Evolutionary conservation across 306 rosid genomes (phyloP).

Genomic region (Sophora flavescens): DNA sequence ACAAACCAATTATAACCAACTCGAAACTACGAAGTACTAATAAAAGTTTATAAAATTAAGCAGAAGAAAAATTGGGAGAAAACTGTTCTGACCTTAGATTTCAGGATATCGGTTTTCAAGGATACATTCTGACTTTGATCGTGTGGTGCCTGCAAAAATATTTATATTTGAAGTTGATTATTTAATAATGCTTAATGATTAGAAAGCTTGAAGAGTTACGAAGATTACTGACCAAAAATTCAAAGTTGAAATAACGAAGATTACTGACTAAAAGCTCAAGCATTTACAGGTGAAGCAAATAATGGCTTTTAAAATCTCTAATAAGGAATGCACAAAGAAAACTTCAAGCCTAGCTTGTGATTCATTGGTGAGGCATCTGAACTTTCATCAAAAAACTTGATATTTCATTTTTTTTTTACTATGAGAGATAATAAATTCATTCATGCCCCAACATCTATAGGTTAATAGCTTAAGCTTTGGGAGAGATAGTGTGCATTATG

Average conservation of each 20-base stretch:
- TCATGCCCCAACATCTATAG: too few relatives aligned
- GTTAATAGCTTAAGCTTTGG: too few relatives aligned
- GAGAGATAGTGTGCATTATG: too few relatives aligned
- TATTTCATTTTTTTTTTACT: too few relatives aligned
- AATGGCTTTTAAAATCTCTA: too few relatives aligned
- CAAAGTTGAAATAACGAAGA: constrained; percentile 72
- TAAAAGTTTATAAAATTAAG: constrained; percentile 17
- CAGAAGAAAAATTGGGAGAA: constrained; percentile 22
- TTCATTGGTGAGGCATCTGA: too few relatives aligned
- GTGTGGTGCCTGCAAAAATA: constrained; percentile 69
- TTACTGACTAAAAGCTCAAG: too few relatives aligned
- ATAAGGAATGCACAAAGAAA: too few relatives aligned
- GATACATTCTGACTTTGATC: constrained; percentile 79
- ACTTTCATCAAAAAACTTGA: too few relatives aligned
- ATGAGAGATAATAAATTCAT: too few relatives aligned
- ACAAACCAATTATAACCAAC: constrained; percentile 29
- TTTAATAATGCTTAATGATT: constrained; percentile 37
- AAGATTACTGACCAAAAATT: constrained; percentile 81
- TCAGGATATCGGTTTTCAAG: constrained; percentile 56
- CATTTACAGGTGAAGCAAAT: too few relatives aligned
- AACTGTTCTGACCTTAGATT: constrained; percentile 65
- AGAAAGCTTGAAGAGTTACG: constrained; percentile 37
- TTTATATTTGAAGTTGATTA: constrained; percentile 38
- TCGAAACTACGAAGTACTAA: neutral
- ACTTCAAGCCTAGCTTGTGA: too few relatives aligned